Base-by-base conservation (phyloP, 2,329 filamentous ascomycete species). In the Fusarium irregulare region DNA sequence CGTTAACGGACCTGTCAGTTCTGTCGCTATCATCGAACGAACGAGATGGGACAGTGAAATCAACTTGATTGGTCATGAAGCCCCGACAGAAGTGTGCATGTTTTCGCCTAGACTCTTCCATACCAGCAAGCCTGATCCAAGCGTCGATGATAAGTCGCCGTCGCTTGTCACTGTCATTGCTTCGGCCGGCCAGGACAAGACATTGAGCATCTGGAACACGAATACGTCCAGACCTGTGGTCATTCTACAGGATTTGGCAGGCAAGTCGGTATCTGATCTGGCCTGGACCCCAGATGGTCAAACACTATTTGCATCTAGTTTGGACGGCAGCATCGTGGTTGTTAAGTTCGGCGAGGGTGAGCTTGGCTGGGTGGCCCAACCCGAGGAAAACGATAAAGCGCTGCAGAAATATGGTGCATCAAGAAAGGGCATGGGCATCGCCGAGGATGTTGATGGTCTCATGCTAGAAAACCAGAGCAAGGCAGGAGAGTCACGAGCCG, bases 121-220 rank as follows among this genome's bases (percentile, higher is more conserved):
- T 62, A 90, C 90, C 16, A 86, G 88, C 56, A 89, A 93, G 50
- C 92, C 92, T 1, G 75, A 82, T 8, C 83, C 87, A 55, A 83
- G 83, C 11, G 79, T 83, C 53, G 84, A 87, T 25, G 79, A 75
- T 8, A 61, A 74, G 18, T 68, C 70, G 34, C 84, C 84, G 2
- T 81, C 84, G 11, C 86, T 89, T 18, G 93, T 98, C 6, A 98
- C 95, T 0, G 95, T 99, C 1, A 97, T 99, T 73, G 96, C 97
- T 11, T 98, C 95, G 67, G 96, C 95, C 8, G 97, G 96, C 5
- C 96, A 97, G 76, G 96, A 99, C 78, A 98, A 98, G 80, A 96
- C 94, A 4, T 82, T 99, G 44, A 98, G 93, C 76, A 91, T 99
- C 40, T 99, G 96, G 96, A 98, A 98, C 74, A 99, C 97, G 2